Conservation (phyloP, 306 rosid species). For the Myrica gale region DNA sequence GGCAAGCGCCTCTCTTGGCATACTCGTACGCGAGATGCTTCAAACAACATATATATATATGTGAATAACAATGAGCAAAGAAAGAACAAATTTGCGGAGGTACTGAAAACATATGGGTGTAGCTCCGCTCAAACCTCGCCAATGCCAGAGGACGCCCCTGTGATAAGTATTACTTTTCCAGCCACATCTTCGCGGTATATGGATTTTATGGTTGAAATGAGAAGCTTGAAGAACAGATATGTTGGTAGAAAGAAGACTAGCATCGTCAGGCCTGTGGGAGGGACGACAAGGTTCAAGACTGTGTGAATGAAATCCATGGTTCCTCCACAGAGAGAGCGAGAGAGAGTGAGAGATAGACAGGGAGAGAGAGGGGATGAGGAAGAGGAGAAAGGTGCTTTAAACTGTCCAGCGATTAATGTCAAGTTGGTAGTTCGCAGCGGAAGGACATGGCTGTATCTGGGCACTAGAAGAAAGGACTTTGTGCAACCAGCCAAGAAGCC, state of each 20-base stretch:
- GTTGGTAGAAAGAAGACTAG: constrained; percentile 32
- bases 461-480: background rate
- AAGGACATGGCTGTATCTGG: constrained; percentile 15
- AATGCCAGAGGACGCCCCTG: constrained; percentile 57
- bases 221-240: constrained; percentile 34
- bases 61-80: background rate
- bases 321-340: background rate
- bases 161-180: constrained; percentile 59
- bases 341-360: background rate
- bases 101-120: background rate
- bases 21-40: constrained; percentile 51
- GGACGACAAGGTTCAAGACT: constrained; percentile 33
- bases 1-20: constrained; percentile 48
- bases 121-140: constrained; percentile 47
- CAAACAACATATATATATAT: background rate
- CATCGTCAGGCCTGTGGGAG: constrained; percentile 22
- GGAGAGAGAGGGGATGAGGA: background rate
- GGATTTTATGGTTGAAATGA: constrained; percentile 19
- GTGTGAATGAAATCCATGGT: constrained; percentile 37
- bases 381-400: background rate
- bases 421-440: constrained; percentile 12
- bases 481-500: background rate
- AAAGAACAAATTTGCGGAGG: background rate
- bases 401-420: background rate
- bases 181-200: constrained; percentile 37